Evolutionary conservation across 2,329 filamentous ascomycete species (phyloP), one percentile per base, ranked within the genome.

Genomic region (Xylaria sp.): DNA sequence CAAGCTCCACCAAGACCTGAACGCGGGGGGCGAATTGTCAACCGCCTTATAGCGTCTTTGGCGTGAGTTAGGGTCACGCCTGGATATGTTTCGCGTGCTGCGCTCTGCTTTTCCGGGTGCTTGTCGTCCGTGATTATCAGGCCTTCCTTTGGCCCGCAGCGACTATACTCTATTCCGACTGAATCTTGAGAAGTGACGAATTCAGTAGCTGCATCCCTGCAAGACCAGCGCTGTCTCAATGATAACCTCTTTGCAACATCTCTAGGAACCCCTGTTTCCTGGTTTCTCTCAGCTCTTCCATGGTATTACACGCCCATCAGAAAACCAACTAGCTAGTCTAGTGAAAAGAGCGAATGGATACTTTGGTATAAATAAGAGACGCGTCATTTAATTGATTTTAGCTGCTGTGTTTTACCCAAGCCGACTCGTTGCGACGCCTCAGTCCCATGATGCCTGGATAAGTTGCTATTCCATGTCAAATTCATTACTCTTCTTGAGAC

Each of bases 81-180:
- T 55, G 5, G 20, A 12, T 28, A 49, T 52, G 15, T 62, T 41
- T 51, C 43, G 20, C 43, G 13, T 60, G 41, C 55, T 43, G 10
- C 43, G 31, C 52, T 55, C 52, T 23, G 20, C 28, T 12, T 20
- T 23, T 52, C 43, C 62, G 66, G 66, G 62, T 5, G 20, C 33
- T 66, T 20, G 57, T 56, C 58, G 20, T 62, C 66, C 66, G 62
- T 48, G 23, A n/a, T 46, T 39, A 25, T 56, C 36, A 36, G 23
- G 31, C 36, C 49, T 57, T 57, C 66, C 62, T 10, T 65, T 65
- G 13, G 23, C 33, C 65, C 65, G 65, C n/a, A 36, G 23, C 51
- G 18, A 31, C 46, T 28, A 52, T 41, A 43, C 23, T 43, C n/a
- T 13, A 1, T 18, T 20, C 41, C 10, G 20, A 18, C 18, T 43